Percentiles rank a stretch among this genome's conserved stretches.
These are phyloP conservation scores for Pyricularia sp. DNA, from an alignment of 2,329 filamentous ascomycete species.

Conservation along the genomic window DNA sequence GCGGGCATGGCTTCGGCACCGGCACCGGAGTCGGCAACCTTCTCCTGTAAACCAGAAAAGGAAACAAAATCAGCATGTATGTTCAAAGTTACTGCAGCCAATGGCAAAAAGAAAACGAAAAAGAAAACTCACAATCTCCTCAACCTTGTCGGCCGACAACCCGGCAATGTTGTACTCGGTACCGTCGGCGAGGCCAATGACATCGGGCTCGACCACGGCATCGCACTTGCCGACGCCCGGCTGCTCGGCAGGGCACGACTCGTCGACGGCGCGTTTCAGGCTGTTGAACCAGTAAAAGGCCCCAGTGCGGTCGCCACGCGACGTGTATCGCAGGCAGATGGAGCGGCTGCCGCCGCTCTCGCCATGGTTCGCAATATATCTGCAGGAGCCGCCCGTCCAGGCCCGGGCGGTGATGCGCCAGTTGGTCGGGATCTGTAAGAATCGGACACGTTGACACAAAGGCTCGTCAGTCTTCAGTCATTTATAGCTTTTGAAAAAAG, in stretches of 20 bases:
- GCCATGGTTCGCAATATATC: neutral
- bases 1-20: too few relatives aligned
- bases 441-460: too few relatives aligned
- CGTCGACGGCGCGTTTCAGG: neutral
- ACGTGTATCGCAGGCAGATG: neutral
- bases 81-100: too few relatives aligned
- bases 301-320: neutral
- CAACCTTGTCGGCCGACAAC: neutral
- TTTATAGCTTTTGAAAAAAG: too few relatives aligned
- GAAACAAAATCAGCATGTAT: too few relatives aligned
- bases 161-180: slow-evolving; percentile 3
- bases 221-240: neutral
- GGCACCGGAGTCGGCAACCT: too few relatives aligned
- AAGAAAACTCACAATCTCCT: neutral
- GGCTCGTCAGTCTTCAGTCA: too few relatives aligned
- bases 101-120: too few relatives aligned
- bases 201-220: neutral
- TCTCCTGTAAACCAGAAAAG: too few relatives aligned
- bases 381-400: neutral
- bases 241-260: neutral
- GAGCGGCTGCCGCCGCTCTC: neutral
- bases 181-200: neutral
- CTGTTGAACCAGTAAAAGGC: neutral
- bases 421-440: neutral
- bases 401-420: neutral